Conservation (phyloP, 148 eudicot species). For the Vaccinium darrowii region DNA sequence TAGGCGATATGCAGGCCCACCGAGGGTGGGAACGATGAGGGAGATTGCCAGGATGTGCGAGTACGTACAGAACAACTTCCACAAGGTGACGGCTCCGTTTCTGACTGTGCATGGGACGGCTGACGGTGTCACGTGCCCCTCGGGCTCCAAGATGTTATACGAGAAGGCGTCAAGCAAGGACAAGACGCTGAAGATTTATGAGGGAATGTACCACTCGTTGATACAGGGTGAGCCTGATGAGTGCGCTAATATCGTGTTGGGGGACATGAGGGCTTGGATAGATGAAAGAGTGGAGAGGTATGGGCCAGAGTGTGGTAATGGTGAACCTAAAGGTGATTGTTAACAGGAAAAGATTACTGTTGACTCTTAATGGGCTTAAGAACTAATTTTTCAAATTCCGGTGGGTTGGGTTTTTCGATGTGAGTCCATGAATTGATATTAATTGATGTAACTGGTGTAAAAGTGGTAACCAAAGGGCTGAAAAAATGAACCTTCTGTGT, state of each 20-base stretch:
- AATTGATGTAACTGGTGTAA: background rate
- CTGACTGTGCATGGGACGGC: conserved; percentile 55
- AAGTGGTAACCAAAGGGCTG: background rate
- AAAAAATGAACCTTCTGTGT: background rate
- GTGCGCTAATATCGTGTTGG: conserved; percentile 49
- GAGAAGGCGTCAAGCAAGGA: conserved; percentile 62
- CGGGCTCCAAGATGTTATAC: conserved; percentile 55
- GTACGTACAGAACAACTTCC: conserved; percentile 52
- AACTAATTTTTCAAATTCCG: background rate
- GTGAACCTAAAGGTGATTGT: background rate
- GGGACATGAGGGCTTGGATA: conserved; percentile 73
- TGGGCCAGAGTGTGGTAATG: conserved; percentile 15
- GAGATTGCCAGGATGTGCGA: conserved; percentile 35
- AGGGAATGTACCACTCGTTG: conserved; percentile 69
- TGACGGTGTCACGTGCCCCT: conserved; percentile 55
- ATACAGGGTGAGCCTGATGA: conserved; percentile 82
- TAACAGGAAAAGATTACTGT: background rate
- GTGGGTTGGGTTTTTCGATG: background rate
- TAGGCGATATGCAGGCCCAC: conserved; percentile 33
- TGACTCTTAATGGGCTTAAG: background rate
- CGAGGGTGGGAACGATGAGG: conserved; percentile 48
- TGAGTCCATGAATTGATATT: background rate
- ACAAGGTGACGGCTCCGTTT: conserved; percentile 57
- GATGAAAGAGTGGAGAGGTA: conserved; percentile 54
- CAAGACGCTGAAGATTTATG: conserved; percentile 61